Base-by-base conservation (phyloP, 495 filamentous ascomycete genomes). In the Trichocladium antarcticum region DNA sequence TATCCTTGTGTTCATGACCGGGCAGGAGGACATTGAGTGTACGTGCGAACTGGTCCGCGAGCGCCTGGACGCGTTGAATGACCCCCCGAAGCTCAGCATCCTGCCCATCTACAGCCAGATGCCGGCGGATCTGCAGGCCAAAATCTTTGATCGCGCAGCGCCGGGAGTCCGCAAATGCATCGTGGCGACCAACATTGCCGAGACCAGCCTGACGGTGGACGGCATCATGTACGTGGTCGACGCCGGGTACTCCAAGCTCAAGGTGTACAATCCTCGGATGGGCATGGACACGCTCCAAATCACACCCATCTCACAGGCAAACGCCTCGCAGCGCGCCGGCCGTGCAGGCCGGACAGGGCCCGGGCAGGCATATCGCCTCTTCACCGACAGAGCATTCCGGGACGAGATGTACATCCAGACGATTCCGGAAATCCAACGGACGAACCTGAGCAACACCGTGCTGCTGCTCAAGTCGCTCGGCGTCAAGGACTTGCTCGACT, bases 211-310 rank as follows among this genome's bases (percentile, higher is more conserved):
- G 69, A 99, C 93, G 0, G 93, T 99, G 9, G 93, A 99, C 56
- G 93, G 93, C 51, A 97, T 99, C 57, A 96, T 97, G 89, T 99
- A 90, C 57, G 93, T 99, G 44, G 89, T 99, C 29, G 93, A 99
- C 61, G 81, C 85, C 6, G 93, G 93, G 1, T 99, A 85, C 65
- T 94, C 88, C 0, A 99, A 99, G 66, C 73, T 99, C 47, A 99
- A 99, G 60, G 93, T 97, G 11, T 99, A 97, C 70, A 97, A 99
- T 57, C 89, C 93, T 5, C 79, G 85, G 22, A 96, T 99, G 92
- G 89, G 93, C 47, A 99, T 99, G 93, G 92, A 99, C 55, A 95
- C 90, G 1, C 76, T 99, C 12, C 92, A 97, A 58, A 96, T 99
- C 50, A 99, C 93, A 4, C 93, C 93, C 5, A 94, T 99, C 28